A percentile compares a stretch with the other conserved stretches of the same genome.
These are phyloP conservation scores for Tephrocybe sp. DNA, from an alignment of 768 basidiomycete genomes.

Conservation along the genomic window DNA sequence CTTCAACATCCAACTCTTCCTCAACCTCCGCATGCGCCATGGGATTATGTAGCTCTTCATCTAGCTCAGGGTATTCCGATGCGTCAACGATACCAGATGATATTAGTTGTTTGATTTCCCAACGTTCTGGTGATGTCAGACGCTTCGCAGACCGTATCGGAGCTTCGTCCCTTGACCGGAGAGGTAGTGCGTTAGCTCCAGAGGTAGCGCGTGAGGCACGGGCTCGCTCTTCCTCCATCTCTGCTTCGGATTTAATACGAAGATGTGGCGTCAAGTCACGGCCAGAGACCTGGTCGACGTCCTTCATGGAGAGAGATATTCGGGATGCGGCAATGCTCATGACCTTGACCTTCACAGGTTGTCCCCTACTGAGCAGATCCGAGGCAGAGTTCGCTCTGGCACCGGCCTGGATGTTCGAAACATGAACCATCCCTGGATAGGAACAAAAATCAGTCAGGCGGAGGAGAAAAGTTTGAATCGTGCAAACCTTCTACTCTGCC, in stretches of 20 bases:
- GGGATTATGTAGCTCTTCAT: constrained; percentile 80
- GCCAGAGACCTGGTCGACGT: constrained; percentile 90
- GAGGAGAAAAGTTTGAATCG: not conserved
- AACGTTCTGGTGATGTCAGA: constrained; percentile 93
- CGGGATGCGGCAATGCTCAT: constrained; percentile 86
- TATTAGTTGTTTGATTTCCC: constrained; percentile 99
- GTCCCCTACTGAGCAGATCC: constrained; percentile 83
- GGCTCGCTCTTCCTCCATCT: constrained; percentile 79
- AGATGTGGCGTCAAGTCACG: constrained; percentile 93
- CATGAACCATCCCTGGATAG: constrained; percentile 88
- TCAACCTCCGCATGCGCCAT: constrained; percentile 84
- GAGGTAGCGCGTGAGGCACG: constrained; percentile 62
- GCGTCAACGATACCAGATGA: constrained; percentile 91
- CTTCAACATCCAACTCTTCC: constrained; percentile 95
- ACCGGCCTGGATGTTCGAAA: constrained; percentile 86
- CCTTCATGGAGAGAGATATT: constrained; percentile 92
- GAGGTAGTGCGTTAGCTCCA: constrained; percentile 85
- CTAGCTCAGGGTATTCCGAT: constrained; percentile 91
- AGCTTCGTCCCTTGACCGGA: constrained; percentile 52
- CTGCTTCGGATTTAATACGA: constrained; percentile 90
- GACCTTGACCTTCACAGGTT: constrained; percentile 92
- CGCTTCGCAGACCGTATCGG: constrained; percentile 81
- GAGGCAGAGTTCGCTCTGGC: constrained; percentile 83
- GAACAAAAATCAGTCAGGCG: constrained; percentile 8
- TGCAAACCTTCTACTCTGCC: constrained; percentile 86